A percentile compares a stretch with the other conserved stretches of the same genome.
These are phyloP conservation scores for Fusarium sp. DNA, from an alignment of 2,329 filamentous ascomycete species.

Conservation along the genomic window DNA sequence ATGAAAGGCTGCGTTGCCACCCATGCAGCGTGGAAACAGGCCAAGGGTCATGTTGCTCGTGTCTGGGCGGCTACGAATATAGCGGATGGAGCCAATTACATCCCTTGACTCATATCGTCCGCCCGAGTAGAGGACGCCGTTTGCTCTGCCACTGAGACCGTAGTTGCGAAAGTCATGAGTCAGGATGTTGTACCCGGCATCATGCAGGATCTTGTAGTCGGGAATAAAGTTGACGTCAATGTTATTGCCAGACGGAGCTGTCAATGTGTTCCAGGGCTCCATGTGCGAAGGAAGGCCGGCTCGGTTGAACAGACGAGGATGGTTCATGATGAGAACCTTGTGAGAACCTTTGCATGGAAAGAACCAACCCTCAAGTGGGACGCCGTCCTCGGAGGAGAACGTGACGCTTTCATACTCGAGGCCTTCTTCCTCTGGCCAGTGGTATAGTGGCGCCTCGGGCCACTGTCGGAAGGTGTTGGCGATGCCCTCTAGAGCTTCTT, in stretches of 20 bases:
- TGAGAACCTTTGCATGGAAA: not conserved
- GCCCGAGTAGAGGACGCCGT: conserved; percentile 1
- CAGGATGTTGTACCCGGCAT: not conserved
- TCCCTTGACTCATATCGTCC: not conserved
- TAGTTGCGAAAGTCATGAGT: conserved; percentile 1
- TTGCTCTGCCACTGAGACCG: not conserved
- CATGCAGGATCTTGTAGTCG: not conserved
- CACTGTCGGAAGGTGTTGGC: not conserved
- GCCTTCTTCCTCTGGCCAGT: not conserved
- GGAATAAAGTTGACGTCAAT: conserved; percentile 4
- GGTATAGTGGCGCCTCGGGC: not conserved
- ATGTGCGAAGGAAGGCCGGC: not conserved
- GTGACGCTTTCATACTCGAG: not conserved
- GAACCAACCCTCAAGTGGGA: conserved; percentile 2
- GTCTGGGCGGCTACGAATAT: not conserved
- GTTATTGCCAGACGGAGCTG: not conserved
- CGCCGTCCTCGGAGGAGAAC: not conserved
- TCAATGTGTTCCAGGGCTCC: not conserved
- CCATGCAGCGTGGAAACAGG: not conserved
- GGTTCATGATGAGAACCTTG: conserved; percentile 6
- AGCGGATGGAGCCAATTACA: not conserved
- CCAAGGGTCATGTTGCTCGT: not conserved
- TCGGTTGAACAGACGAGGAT: not conserved
- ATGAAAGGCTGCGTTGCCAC: not conserved
- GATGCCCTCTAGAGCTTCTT: not conserved